Conservation (phyloP, 176 grass and related monocot species). For the Carex pumila region DNA sequence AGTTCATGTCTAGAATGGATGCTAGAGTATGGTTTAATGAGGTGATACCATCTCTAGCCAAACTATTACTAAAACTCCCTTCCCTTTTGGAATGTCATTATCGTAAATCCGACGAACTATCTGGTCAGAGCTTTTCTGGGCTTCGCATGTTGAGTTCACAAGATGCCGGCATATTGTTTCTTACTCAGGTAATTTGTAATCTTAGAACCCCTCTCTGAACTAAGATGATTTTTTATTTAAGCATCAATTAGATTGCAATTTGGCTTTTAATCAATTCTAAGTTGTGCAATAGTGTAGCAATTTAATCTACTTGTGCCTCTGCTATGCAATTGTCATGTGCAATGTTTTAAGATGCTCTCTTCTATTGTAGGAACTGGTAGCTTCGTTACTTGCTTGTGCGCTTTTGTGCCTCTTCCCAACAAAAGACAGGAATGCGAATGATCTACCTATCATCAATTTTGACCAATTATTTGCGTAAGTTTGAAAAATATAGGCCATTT, state of each 20-base stretch:
- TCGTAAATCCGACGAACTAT: constrained; percentile 21
- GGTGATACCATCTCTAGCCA: constrained; percentile 51
- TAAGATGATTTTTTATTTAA: background rate
- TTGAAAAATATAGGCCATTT: background rate
- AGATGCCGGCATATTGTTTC: constrained; percentile 43
- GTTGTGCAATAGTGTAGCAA: background rate
- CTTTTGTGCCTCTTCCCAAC: constrained; percentile 90
- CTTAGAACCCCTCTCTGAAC: background rate
- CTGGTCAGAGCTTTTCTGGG: constrained; percentile 25
- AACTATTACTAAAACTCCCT: constrained; percentile 58
- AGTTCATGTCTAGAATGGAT: constrained; percentile 20
- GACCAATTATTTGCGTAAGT: constrained; percentile 65
- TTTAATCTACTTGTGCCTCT: background rate
- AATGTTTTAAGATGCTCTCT: background rate
- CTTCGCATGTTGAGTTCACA: constrained; percentile 53
- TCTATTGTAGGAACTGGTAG: constrained; percentile 50
- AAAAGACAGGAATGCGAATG: constrained; percentile 27
- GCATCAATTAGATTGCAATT: background rate
- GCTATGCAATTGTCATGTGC: background rate
- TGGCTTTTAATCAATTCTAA: background rate
- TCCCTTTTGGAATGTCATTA: constrained; percentile 71
- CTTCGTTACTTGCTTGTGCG: constrained; percentile 72
- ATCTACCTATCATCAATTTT: constrained; percentile 73
- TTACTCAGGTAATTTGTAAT: constrained; percentile 34
- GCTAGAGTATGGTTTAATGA: constrained; percentile 71